Base-by-base conservation (phyloP, 2,329 filamentous ascomycete species). In the Coniochaeta sp. region DNA sequence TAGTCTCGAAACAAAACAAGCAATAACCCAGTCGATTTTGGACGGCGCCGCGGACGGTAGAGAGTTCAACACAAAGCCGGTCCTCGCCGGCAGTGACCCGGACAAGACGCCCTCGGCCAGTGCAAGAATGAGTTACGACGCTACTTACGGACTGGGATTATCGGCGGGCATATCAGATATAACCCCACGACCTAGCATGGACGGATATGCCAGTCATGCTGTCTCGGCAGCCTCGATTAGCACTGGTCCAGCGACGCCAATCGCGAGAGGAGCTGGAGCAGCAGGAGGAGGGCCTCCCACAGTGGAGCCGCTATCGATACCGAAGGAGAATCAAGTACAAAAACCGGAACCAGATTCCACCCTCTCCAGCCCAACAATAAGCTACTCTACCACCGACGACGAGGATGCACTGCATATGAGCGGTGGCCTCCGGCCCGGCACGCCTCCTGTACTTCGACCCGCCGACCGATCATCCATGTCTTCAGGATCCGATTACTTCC, bases 371-470 rank as follows among this genome's bases (percentile, higher is more conserved):
- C 77, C 81, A 30, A 74, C 76, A 18, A 74, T 82, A 53, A 77
- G 79, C 13, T 80, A 87, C 62, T 88, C 85, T 24, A 91, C 87
- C 3, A 95, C 89, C 1, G 89, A 95, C 64, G 90, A 95, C 53
- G 90, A 95, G 55, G 89, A 95, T 49, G 70, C 81, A 14, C 71
- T 90, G 27, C 83, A 86, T 32, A 85, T 91, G 52, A 73, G 78
- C 16, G 42, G 46, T 9, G 52, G 55, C 24, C 38, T 52, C 24
- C 53, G 20, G 46, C 55, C 1, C 35, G 49, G 3, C 42, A 51
- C 2, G 42, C 54, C 1, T 22, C 52, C 6, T 50, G 18, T 3
- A 16, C 66, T 73, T 22, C 57, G 71, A 55, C 67, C 73, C n/a
- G n/a, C n/a, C 18, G 66, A 63, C 20, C 58, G 62, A 58, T 61